Evolutionary conservation across 1,284 basidiomycete genomes (phyloP).

Genomic region (Cryptococcus sp.): DNA sequence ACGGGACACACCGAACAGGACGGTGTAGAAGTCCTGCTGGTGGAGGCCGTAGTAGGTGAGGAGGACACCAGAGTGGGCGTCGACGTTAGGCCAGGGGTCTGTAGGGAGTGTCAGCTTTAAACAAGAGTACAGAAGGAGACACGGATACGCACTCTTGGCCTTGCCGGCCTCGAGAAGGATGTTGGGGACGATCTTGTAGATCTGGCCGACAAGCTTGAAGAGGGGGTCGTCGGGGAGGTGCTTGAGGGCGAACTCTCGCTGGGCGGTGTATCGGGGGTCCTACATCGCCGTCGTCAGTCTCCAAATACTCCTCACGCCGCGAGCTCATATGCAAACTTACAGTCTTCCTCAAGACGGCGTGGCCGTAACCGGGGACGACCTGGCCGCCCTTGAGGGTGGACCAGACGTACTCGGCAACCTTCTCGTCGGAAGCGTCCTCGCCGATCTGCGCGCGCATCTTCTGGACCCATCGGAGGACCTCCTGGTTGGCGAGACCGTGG

Average conservation of each 20-base stretch:
- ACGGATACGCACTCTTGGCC: conserved; percentile 65
- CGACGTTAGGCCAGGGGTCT: conserved; percentile 71
- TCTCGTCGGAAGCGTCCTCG: conserved; percentile 73
- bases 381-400: conserved; percentile 83
- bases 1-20: conserved; percentile 93
- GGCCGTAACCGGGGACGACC: conserved; percentile 92
- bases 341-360: conserved; percentile 94
- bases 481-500: conserved; percentile 94
- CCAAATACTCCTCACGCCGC: neutral
- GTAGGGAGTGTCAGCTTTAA: conserved; percentile 17
- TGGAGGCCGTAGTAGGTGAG: conserved; percentile 72
- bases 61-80: conserved; percentile 93
- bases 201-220: conserved; percentile 89
- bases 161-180: conserved; percentile 92
- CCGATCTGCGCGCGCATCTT: conserved; percentile 86
- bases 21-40: conserved; percentile 93
- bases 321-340: conserved; percentile 30
- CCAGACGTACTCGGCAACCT: conserved; percentile 91
- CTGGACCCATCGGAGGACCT: conserved; percentile 80
- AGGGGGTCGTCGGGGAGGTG: conserved; percentile 81
- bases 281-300: conserved; percentile 9
- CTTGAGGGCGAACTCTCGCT: conserved; percentile 89
- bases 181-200: conserved; percentile 88
- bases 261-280: conserved; percentile 95
- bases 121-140: neutral